Evolutionary conservation across 1,284 basidiomycete genomes (phyloP).

Genomic region (Irpex sp.): DNA sequence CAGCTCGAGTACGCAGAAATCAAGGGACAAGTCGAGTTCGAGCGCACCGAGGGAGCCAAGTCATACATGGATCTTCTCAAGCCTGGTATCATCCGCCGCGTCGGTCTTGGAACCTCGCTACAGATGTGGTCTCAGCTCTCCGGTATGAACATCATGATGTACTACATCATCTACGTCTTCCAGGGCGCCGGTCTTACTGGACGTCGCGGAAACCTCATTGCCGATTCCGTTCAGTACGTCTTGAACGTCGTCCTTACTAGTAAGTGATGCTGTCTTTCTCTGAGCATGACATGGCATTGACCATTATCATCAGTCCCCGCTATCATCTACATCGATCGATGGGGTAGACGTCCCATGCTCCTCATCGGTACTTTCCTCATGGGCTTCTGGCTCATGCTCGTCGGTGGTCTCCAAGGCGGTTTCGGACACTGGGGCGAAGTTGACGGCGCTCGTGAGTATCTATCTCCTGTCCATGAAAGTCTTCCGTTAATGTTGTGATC

Average conservation of each 20-base stretch:
- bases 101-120: slow-evolving; percentile 37
- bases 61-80: slow-evolving; percentile 65
- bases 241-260: slow-evolving; percentile 64
- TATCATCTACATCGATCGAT: slow-evolving; percentile 73
- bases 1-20: slow-evolving; percentile 80
- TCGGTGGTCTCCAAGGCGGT: slow-evolving; percentile 68
- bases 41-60: slow-evolving; percentile 69
- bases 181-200: slow-evolving; percentile 73
- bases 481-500: slow-evolving; percentile 5
- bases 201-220: slow-evolving; percentile 66
- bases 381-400: slow-evolving; percentile 75
- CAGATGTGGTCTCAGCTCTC: slow-evolving; percentile 48
- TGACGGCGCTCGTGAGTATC: slow-evolving; percentile 30
- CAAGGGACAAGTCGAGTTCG: slow-evolving; percentile 67
- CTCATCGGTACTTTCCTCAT: slow-evolving; percentile 61
- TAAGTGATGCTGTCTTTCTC: slow-evolving; percentile 13
- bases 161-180: slow-evolving; percentile 78
- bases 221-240: slow-evolving; percentile 78
- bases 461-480: background rate
- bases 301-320: slow-evolving; percentile 45
- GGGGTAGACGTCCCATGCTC: slow-evolving; percentile 78
- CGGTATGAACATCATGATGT: slow-evolving; percentile 69
- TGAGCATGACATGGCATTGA: background rate
- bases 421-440: slow-evolving; percentile 61
- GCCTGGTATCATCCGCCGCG: slow-evolving; percentile 41